A percentile compares a stretch with the other conserved stretches of the same genome.
phyloP scores from a whole-genome alignment of 345 rosid species.

The Citrus sinensis region DNA sequence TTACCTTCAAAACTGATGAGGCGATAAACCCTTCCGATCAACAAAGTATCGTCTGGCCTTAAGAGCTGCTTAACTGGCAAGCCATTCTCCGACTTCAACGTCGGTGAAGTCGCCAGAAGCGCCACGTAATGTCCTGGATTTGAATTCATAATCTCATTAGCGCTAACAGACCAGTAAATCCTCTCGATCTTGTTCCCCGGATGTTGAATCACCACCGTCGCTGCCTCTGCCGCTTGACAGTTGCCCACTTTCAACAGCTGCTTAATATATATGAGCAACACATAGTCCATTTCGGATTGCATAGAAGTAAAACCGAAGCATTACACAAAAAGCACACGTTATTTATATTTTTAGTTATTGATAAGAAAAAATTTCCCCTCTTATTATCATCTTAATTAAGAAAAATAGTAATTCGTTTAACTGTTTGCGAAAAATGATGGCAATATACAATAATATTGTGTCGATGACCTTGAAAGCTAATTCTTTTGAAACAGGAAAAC shows the following conservation, averaged over 20 bases:
- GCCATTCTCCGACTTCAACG: constrained; percentile 37
- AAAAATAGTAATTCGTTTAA: too few species aligned
- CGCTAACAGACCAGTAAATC: constrained; percentile 72
- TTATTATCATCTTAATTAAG: too few species aligned
- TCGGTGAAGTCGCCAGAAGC: constrained; percentile 50
- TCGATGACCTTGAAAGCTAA: too few species aligned
- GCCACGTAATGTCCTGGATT: constrained; percentile 90
- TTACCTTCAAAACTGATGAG: constrained; percentile 82
- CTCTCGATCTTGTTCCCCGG: constrained; percentile 69
- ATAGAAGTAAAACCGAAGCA: too few species aligned
- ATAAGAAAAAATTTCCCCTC: too few species aligned
- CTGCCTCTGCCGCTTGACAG: constrained; percentile 89
- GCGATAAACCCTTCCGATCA: constrained; percentile 68
- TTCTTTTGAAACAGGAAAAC: too few species aligned
- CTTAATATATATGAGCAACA: too few species aligned
- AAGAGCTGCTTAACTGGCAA: constrained; percentile 67
- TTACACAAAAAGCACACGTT: too few species aligned
- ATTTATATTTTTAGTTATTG: too few species aligned
- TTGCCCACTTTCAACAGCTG: constrained; percentile 43
- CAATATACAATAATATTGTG: too few species aligned
- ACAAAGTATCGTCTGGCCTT: constrained; percentile 65
- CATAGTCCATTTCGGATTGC: too few species aligned
- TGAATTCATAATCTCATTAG: constrained; percentile 63
- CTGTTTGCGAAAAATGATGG: too few species aligned
- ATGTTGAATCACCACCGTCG: constrained; percentile 75